Conservation (phyloP, 106 monocot genomes). For the Dioscorea alata region DNA sequence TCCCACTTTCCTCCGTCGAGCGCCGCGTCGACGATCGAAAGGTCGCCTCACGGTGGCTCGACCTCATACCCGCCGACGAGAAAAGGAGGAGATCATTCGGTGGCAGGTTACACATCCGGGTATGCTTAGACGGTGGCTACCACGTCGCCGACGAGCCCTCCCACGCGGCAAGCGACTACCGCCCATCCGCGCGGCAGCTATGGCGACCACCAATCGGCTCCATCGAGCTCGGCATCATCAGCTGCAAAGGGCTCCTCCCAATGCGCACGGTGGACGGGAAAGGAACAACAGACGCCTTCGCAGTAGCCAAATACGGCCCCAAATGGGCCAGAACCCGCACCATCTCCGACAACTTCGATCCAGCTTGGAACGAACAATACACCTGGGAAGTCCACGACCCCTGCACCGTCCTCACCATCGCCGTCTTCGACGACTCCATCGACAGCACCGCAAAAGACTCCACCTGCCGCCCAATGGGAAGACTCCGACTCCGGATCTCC, state of each 20-base stretch:
- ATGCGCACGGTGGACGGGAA: conserved; percentile 53
- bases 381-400: conserved; percentile 84
- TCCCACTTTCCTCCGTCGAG: conserved; percentile 60
- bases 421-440: conserved; percentile 79
- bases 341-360: conserved; percentile 45
- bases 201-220: conserved; percentile 66
- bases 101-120: conserved; percentile 68
- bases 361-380: conserved; percentile 97
- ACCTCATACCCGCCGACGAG: conserved; percentile 32
- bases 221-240: conserved; percentile 77
- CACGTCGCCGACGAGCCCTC: conserved; percentile 69
- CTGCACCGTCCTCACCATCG: conserved; percentile 72
- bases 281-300: conserved; percentile 59
- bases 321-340: conserved; percentile 93
- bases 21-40: conserved; percentile 81
- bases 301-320: conserved; percentile 80
- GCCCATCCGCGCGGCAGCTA: conserved; percentile 88
- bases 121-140: conserved; percentile 84
- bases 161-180: conserved; percentile 61
- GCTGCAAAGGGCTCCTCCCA: conserved; percentile 66
- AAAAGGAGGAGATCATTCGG: conserved; percentile 19
- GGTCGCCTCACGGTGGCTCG: conserved; percentile 71
- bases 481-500: conserved; percentile 68
- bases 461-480: conserved; percentile 51
- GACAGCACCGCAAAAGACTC: conserved; percentile 17